A percentile compares a stretch with the other conserved stretches of the same genome.
phyloP scores from a whole-genome alignment of 306 rosid species.

The Quercus gilva region DNA sequence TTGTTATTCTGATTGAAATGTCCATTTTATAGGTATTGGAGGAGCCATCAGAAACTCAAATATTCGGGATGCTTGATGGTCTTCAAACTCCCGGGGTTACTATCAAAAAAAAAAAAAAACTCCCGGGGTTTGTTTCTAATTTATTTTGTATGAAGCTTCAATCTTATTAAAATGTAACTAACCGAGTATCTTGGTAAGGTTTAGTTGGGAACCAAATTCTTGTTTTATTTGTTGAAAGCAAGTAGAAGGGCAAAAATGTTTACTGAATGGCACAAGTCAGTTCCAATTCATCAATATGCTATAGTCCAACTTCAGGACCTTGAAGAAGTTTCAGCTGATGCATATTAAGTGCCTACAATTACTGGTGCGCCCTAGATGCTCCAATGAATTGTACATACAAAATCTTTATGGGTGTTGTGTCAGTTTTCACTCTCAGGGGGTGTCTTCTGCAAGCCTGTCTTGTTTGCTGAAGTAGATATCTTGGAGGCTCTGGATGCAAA shows the following conservation, averaged over 20 bases:
- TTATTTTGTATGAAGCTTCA: background rate
- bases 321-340: background rate
- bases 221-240: background rate
- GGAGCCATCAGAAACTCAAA: constrained; percentile 60
- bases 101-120: too few relatives aligned
- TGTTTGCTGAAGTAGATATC: background rate
- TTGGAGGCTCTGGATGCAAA: background rate
- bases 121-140: constrained; percentile 60
- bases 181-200: background rate
- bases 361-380: background rate
- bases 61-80: constrained; percentile 49
- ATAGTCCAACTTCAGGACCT: background rate
- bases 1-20: constrained; percentile 4
- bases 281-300: background rate
- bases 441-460: background rate
- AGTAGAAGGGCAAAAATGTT: background rate
- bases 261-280: background rate
- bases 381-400: background rate
- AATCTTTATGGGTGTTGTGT: background rate
- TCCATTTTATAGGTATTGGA: constrained; percentile 50
- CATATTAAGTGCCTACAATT: background rate
- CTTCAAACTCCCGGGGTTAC: constrained; percentile 73
- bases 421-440: background rate
- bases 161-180: background rate
- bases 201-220: background rate